Evolutionary conservation across 352 stramenopile genomes (phyloP).

Genomic region (Globisporangium cederbergense): DNA sequence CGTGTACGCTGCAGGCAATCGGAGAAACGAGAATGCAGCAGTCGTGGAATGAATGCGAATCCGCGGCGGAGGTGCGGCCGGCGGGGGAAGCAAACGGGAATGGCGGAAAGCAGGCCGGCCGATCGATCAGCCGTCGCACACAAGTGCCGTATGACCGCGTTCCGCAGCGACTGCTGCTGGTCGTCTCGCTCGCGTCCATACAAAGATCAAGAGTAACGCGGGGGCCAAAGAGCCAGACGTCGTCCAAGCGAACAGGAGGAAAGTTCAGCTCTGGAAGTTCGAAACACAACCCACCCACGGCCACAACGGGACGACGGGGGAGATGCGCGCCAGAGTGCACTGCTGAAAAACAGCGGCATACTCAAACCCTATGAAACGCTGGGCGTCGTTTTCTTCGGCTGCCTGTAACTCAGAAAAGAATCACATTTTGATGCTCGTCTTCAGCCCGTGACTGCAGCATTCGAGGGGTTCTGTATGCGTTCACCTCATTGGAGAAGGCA

Average conservation of each 20-base stretch:
- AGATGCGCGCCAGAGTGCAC: neutral
- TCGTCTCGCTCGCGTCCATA: neutral
- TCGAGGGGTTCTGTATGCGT: neutral
- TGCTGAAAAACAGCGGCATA: neutral
- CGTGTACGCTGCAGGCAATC: constrained; percentile 5
- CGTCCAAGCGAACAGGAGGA: neutral
- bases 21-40: constrained; percentile 16
- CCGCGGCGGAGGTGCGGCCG: neutral
- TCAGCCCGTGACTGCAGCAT: neutral
- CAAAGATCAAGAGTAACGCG: neutral
- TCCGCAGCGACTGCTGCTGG: neutral
- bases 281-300: neutral
- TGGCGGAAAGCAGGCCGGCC: neutral
- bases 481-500: too few relatives aligned
- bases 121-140: neutral
- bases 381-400: neutral
- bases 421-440: neutral
- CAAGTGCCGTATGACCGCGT: neutral
- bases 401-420: neutral
- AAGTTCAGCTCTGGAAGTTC: constrained; percentile 2
- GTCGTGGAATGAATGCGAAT: constrained; percentile 7
- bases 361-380: neutral
- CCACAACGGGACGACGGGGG: neutral
- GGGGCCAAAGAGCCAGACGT: neutral
- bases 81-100: constrained; percentile 8